Evolutionary conservation across 805 yeast species (phyloP).

Genomic region (Candida lessepsii): DNA sequence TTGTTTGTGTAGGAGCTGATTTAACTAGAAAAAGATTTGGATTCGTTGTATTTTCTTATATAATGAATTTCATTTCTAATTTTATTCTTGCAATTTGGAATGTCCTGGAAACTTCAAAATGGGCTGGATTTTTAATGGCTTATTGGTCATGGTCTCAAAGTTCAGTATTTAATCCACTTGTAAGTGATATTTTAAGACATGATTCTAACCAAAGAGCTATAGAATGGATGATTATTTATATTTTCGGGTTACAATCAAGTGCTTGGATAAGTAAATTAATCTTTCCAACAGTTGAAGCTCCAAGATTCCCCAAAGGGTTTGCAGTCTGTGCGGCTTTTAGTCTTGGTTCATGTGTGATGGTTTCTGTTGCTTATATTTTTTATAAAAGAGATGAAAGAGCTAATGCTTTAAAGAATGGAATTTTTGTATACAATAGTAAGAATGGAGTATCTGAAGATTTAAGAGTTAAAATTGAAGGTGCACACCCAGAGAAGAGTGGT

Average conservation of each 20-base stretch:
- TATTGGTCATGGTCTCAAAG: slow-evolving; percentile 24
- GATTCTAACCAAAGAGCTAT: slow-evolving; percentile 22
- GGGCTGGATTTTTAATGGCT: slow-evolving; percentile 19
- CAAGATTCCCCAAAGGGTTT: slow-evolving; percentile 51
- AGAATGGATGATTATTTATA: slow-evolving; percentile 20
- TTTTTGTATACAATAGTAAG: slow-evolving; percentile 42
- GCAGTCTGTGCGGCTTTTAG: slow-evolving; percentile 42
- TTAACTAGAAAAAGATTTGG: slow-evolving; percentile 29
- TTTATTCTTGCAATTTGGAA: slow-evolving; percentile 21
- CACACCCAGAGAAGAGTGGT: no score
- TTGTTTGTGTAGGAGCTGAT: slow-evolving; percentile 53
- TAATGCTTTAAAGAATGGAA: slow-evolving; percentile 48
- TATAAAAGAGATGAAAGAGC: slow-evolving; percentile 53
- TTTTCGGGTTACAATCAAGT: slow-evolving; percentile 25
- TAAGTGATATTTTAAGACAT: slow-evolving; percentile 20
- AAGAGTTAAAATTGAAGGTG: no score
- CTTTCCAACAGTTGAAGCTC: slow-evolving; percentile 55
- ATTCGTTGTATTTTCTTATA: slow-evolving; percentile 18
- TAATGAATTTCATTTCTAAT: slow-evolving; percentile 21
- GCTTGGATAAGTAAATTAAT: slow-evolving; percentile 31
- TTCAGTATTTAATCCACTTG: slow-evolving; percentile 20
- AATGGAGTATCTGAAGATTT: no score
- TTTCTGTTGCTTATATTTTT: slow-evolving; percentile 30
- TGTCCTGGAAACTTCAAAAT: slow-evolving; percentile 21
- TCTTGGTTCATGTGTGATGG: slow-evolving; percentile 21